Evolutionary conservation across 352 stramenopile genomes (phyloP).

Genomic region (Phytopythium ostracodes): DNA sequence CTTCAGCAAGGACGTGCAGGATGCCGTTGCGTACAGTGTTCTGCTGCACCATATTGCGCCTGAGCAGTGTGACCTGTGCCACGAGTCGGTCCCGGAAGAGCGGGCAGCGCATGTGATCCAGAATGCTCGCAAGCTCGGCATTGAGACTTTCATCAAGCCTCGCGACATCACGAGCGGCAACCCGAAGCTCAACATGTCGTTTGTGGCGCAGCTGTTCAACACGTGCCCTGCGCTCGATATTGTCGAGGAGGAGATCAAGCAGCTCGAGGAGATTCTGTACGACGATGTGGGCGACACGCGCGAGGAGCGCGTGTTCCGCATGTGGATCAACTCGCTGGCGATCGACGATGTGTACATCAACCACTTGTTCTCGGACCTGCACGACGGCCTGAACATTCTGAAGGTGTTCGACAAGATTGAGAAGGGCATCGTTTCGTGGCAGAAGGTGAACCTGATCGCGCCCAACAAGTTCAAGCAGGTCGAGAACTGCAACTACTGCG

Average conservation of each 20-base stretch:
- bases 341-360: constrained; percentile 88
- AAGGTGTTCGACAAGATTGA: constrained; percentile 90
- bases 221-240: constrained; percentile 84
- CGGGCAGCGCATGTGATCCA: constrained; percentile 78
- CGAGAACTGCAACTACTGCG: constrained; percentile 89
- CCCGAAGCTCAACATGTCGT: constrained; percentile 91
- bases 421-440: constrained; percentile 85
- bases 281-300: constrained; percentile 84
- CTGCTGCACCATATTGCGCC: constrained; percentile 87
- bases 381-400: constrained; percentile 87
- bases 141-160: constrained; percentile 92
- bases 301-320: constrained; percentile 86
- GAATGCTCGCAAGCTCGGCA: constrained; percentile 76
- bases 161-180: constrained; percentile 90
- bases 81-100: constrained; percentile 49
- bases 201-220: constrained; percentile 91
- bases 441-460: constrained; percentile 84
- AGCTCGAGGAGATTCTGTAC: constrained; percentile 85
- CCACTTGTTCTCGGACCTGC: constrained; percentile 89
- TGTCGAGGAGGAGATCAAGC: constrained; percentile 80
- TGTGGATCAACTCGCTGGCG: constrained; percentile 93
- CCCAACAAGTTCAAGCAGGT: constrained; percentile 91
- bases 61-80: constrained; percentile 59
- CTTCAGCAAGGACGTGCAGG: constrained; percentile 75
- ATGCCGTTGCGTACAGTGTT: constrained; percentile 85